Evolutionary conservation across 305 asterid species (phyloP).

Genomic region (Nicotiana rustica): DNA sequence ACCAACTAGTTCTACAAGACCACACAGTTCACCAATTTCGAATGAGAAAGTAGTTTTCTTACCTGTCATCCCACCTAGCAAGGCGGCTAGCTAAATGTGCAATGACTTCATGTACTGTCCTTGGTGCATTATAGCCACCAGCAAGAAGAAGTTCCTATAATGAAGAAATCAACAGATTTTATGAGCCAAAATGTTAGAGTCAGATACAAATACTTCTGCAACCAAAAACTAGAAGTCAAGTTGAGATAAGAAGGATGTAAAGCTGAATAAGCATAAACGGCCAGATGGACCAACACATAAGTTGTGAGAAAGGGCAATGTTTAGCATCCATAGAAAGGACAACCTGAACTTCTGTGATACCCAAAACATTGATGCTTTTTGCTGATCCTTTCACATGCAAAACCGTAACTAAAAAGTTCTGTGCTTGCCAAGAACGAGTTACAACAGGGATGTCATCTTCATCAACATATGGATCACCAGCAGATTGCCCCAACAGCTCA

Average conservation of each 20-base stretch:
- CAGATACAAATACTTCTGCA: conserved; percentile 18
- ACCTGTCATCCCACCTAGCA: conserved; percentile 99
- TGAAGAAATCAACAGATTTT: conserved; percentile 36
- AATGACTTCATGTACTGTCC: conserved; percentile 76
- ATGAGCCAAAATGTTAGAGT: background rate
- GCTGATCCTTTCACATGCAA: conserved; percentile 82
- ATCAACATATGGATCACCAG: conserved; percentile 78
- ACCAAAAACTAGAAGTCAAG: conserved; percentile 25
- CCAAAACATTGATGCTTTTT: conserved; percentile 72
- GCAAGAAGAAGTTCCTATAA: conserved; percentile 81
- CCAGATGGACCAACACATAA: conserved; percentile 29
- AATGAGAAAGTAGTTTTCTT: conserved; percentile 39
- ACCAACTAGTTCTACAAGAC: conserved; percentile 17
- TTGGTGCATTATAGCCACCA: conserved; percentile 87
- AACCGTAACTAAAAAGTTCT: conserved; percentile 74
- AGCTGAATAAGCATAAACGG: background rate
- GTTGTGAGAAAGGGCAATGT: conserved; percentile 30
- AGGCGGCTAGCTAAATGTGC: conserved; percentile 85
- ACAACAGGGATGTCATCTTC: conserved; percentile 94
- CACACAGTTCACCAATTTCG: background rate
- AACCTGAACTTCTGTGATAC: conserved; percentile 94
- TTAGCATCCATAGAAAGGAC: conserved; percentile 25
- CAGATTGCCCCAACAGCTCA: conserved; percentile 94
- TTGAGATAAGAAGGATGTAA: background rate
- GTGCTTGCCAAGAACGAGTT: conserved; percentile 93